phyloP scores from a whole-genome alignment of 1,139 yeast genomes.

The Saccharomycopsis crataegensis region DNA sequence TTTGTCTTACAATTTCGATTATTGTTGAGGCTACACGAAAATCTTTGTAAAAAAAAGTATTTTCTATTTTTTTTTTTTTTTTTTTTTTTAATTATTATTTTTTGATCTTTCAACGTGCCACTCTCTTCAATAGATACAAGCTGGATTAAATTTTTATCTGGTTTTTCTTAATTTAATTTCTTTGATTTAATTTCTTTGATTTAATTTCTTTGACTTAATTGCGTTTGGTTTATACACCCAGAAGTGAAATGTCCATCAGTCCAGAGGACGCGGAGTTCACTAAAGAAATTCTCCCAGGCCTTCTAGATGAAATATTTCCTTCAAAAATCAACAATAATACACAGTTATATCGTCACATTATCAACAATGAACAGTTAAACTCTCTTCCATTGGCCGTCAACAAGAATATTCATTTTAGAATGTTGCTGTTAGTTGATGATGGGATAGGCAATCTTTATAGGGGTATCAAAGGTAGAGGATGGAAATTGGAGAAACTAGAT shows the following conservation, averaged over 20 bases:
- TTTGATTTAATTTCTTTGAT: no score
- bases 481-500: conserved; percentile 10
- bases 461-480: conserved; percentile 8
- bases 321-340: not conserved
- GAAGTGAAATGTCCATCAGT: not conserved
- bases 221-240: not conserved
- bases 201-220: not conserved
- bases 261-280: not conserved
- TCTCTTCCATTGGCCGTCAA: not conserved
- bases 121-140: no score
- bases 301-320: not conserved
- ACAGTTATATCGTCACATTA: not conserved
- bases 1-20: no score
- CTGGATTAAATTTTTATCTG: no score
- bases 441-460: conserved; percentile 12
- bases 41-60: no score
- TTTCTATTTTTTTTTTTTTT: no score
- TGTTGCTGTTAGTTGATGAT: conserved; percentile 5
- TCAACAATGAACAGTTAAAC: not conserved
- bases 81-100: no score
- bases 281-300: not conserved
- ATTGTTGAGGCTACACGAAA: no score
- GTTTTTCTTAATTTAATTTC: no score
- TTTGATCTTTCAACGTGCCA: no score
- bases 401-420: not conserved